These are phyloP conservation scores for Saturnispora hagleri DNA, from an alignment of 805 yeast species.

Conservation along the genomic window DNA sequence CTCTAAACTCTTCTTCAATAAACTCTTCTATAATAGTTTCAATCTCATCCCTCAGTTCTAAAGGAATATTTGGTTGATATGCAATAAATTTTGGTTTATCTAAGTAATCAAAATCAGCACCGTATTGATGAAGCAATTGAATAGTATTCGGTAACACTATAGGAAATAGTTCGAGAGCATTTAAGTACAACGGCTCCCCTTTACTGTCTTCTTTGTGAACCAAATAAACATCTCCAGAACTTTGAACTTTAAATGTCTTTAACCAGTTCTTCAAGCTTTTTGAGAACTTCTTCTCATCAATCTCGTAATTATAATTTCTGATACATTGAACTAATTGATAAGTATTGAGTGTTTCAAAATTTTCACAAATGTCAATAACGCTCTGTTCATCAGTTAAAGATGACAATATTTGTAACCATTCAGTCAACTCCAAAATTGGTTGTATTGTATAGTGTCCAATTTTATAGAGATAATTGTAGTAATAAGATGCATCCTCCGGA, in stretches of 20 bases:
- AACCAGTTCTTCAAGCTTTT: slow-evolving; percentile 39
- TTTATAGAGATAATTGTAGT: slow-evolving; percentile 53
- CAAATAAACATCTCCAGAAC: slow-evolving; percentile 11
- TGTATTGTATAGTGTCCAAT: slow-evolving; percentile 60
- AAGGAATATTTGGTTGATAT: slow-evolving; percentile 66
- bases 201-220: slow-evolving; percentile 20
- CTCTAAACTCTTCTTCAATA: slow-evolving; percentile 17
- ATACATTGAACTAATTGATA: slow-evolving; percentile 61
- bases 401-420: slow-evolving; percentile 85
- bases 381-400: slow-evolving; percentile 48
- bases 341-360: slow-evolving; percentile 52
- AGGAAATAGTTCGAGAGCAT: slow-evolving; percentile 43
- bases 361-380: slow-evolving; percentile 42
- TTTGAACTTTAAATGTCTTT: slow-evolving; percentile 22
- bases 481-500: slow-evolving; percentile 46
- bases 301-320: slow-evolving; percentile 75
- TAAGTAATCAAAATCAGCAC: slow-evolving; percentile 63
- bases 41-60: slow-evolving; percentile 57
- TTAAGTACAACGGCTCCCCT: slow-evolving; percentile 32
- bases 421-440: slow-evolving; percentile 71
- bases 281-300: slow-evolving; percentile 63
- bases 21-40: slow-evolving; percentile 54
- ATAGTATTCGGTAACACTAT: slow-evolving; percentile 62
- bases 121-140: slow-evolving; percentile 68
- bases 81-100: slow-evolving; percentile 42